Percentiles rank a stretch among this genome's conserved stretches.
Conservation (phyloP, 108 stramenopile genomes). For the Pseudonitzschia multistriata region DNA sequence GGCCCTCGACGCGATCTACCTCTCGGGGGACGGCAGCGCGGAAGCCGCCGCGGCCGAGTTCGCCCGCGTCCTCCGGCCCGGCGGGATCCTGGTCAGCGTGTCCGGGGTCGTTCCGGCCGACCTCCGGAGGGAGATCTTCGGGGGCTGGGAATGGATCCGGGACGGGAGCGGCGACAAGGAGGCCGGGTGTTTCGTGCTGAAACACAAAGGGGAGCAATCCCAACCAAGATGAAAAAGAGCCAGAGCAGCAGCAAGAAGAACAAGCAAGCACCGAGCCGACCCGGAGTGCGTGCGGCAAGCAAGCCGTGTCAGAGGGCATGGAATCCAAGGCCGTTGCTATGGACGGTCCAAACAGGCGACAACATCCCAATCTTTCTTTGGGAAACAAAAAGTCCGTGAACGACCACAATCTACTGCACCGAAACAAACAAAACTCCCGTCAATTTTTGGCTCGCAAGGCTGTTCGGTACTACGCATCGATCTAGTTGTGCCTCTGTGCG, state of each 20-base stretch:
- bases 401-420: too few relatives aligned
- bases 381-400: too few relatives aligned
- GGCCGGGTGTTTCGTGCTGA: constrained; percentile 77
- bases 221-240: too few relatives aligned
- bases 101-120: constrained; percentile 73
- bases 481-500: too few relatives aligned
- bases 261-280: neutral
- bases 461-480: too few relatives aligned
- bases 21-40: constrained; percentile 72
- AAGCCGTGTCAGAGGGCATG: too few relatives aligned
- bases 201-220: constrained; percentile 1
- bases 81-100: constrained; percentile 56
- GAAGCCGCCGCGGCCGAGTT: constrained; percentile 60
- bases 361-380: too few relatives aligned
- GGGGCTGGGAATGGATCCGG: constrained; percentile 66
- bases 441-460: too few relatives aligned
- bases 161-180: constrained; percentile 71
- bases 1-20: constrained; percentile 73
- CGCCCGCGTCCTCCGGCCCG: constrained; percentile 43
- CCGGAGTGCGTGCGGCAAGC: too few relatives aligned
- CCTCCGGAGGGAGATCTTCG: constrained; percentile 48
- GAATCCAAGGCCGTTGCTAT: too few relatives aligned
- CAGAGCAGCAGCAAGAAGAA: neutral
- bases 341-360: too few relatives aligned
- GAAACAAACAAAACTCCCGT: too few relatives aligned